These are phyloP conservation scores for Daldinia loculata DNA, from an alignment of 495 filamentous ascomycete genomes.

Conservation along the genomic window DNA sequence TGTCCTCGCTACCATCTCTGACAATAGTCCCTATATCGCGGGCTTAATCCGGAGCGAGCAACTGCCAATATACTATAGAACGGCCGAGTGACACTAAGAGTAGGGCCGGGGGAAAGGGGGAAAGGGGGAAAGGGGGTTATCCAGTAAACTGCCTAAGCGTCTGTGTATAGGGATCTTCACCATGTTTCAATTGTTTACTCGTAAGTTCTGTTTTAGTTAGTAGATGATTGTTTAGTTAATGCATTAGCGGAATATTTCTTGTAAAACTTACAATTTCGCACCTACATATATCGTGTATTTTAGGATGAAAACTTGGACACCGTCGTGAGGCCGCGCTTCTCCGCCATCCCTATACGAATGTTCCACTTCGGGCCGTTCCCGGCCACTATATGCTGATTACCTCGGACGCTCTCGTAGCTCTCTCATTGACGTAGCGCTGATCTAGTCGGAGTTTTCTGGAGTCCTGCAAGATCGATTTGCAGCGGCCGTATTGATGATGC, in stretches of 20 bases:
- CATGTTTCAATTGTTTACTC: background rate
- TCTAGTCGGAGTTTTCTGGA: constrained; percentile 3
- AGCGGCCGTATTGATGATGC: background rate
- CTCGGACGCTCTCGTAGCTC: background rate
- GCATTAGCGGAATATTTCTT: background rate
- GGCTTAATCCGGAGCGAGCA: background rate
- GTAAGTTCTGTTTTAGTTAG: background rate
- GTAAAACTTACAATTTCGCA: background rate
- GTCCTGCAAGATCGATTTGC: constrained; percentile 3
- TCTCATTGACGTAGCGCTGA: background rate
- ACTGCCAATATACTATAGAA: background rate
- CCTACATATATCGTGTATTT: background rate
- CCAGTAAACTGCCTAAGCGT: background rate
- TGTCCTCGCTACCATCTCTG: background rate
- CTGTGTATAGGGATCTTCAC: background rate
- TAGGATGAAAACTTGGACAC: background rate
- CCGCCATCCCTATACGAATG: background rate
- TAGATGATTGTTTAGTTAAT: background rate
- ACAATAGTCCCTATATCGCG: background rate
- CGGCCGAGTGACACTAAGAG: background rate
- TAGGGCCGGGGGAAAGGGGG: background rate
- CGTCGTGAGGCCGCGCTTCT: background rate
- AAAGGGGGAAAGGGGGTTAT: background rate
- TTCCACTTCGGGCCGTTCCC: background rate
- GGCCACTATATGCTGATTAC: background rate